Evolutionary conservation across 441 rosid genomes (phyloP).

Genomic region (Metrosideros polymorpha): DNA sequence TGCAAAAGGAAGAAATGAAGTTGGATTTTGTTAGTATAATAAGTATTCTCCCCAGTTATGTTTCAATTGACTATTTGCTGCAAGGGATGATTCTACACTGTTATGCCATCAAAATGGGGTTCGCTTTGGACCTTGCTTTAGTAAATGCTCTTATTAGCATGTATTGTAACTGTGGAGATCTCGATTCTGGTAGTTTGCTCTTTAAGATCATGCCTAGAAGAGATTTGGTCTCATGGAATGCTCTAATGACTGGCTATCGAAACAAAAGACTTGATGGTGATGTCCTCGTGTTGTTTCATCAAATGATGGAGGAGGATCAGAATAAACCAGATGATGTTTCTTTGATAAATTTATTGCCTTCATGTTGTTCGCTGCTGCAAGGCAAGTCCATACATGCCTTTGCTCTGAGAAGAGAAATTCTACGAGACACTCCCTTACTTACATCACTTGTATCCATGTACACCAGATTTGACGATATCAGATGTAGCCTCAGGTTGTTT

Average conservation of each 20-base stretch:
- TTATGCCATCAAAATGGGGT: constrained; percentile 19
- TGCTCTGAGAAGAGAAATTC: constrained; percentile 20
- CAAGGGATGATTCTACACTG: constrained; percentile 21
- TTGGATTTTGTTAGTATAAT: constrained; percentile 19
- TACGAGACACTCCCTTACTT: constrained; percentile 21
- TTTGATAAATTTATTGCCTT: constrained; percentile 30
- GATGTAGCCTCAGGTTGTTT: constrained; percentile 18
- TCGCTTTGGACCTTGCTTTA: constrained; percentile 10
- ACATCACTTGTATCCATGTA: constrained; percentile 36
- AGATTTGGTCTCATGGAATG: constrained; percentile 23
- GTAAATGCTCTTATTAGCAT: constrained; percentile 18
- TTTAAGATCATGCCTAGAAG: constrained; percentile 18
- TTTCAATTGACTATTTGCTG: background rate
- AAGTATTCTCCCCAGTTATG: constrained; percentile 10
- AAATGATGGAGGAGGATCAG: constrained; percentile 13
- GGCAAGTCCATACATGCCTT: constrained; percentile 38
- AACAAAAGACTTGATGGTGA: constrained; percentile 2
- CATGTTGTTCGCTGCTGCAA: constrained; percentile 19
- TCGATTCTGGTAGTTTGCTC: constrained; percentile 13
- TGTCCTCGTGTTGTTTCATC: constrained; percentile 11
- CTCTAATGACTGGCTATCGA: constrained; percentile 20
- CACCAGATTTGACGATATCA: constrained; percentile 26
- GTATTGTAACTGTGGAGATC: constrained; percentile 17
- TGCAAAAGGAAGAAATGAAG: constrained; percentile 23
- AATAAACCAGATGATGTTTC: constrained; percentile 19